phyloP scores from a whole-genome alignment of 2,329 filamentous ascomycete genomes.

The Harringtonia lauricola region DNA sequence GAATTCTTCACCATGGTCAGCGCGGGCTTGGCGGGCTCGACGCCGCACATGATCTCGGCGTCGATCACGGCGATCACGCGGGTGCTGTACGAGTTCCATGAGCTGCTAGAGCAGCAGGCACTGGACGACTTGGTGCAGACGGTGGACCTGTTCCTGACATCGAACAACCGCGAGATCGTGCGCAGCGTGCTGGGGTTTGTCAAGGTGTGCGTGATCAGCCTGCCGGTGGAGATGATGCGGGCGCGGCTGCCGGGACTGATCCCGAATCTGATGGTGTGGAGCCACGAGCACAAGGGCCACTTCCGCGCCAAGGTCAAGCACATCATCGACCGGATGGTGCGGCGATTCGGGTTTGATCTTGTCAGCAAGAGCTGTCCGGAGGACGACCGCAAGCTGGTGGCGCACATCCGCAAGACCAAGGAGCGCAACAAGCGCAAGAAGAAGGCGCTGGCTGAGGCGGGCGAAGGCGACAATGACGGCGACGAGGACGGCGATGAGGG shows the following conservation, averaged over 20 bases:
- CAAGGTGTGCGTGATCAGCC: constrained; percentile 84
- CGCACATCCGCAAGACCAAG: constrained; percentile 90
- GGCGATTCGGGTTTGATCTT: constrained; percentile 74
- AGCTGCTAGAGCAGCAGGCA: constrained; percentile 54
- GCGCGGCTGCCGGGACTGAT: constrained; percentile 68
- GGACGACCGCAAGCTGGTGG: constrained; percentile 76
- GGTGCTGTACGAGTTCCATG: constrained; percentile 86
- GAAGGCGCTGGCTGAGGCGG: constrained; percentile 50
- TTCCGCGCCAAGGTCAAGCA: constrained; percentile 98
- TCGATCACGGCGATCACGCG: constrained; percentile 91
- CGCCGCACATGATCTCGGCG: constrained; percentile 94
- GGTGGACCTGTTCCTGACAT: constrained; percentile 91
- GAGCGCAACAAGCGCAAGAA: constrained; percentile 87
- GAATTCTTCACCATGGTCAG: constrained; percentile 99
- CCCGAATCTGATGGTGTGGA: constrained; percentile 89
- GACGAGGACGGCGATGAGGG: constrained; percentile 47
- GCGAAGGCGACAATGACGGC: constrained; percentile 24
- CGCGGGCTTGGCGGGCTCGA: constrained; percentile 82
- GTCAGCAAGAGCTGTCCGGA: constrained; percentile 77
- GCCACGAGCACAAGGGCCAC: constrained; percentile 94
- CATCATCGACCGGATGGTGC: constrained; percentile 87
- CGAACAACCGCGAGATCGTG: constrained; percentile 94
- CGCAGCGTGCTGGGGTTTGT: constrained; percentile 90
- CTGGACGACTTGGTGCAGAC: constrained; percentile 82
- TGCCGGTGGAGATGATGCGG: constrained; percentile 69